Conservation (phyloP, 2,329 filamentous ascomycete genomes). For the Ambrosiella xylebori region DNA sequence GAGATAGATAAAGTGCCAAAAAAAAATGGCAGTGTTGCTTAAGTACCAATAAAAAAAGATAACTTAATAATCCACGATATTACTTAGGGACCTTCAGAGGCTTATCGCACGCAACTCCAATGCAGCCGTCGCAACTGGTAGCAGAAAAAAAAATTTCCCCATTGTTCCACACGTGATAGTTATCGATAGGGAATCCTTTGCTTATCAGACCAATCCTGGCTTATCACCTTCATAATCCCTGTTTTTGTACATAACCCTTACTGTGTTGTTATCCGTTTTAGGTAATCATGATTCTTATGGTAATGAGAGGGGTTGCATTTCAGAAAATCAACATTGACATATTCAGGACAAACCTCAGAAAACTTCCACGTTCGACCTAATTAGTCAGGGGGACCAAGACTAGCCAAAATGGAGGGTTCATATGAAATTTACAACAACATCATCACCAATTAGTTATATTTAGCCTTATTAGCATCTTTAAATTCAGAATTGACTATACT, state of each 20-base stretch:
- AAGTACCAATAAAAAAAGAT: not conserved
- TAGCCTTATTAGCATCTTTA: too few species aligned
- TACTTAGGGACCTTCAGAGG: not conserved
- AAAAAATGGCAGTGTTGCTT: not conserved
- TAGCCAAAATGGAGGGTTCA: too few species aligned
- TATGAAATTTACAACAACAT: too few species aligned
- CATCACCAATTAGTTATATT: too few species aligned
- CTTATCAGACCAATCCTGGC: conserved; percentile 9
- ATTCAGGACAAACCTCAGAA: too few species aligned
- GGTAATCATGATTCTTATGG: not conserved
- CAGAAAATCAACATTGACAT: too few species aligned
- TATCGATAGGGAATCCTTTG: conserved; percentile 8
- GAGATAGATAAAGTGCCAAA: not conserved
- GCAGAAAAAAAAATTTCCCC: conserved; percentile 13
- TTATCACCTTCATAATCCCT: conserved; percentile 9
- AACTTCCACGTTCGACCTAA: too few species aligned
- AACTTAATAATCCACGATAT: not conserved
- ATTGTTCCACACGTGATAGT: conserved; percentile 10
- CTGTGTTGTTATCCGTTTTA: not conserved
- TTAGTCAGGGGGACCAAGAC: too few species aligned
- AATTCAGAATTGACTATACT: too few species aligned
- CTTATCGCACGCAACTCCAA: not conserved
- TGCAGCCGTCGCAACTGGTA: not conserved
- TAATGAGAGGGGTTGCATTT: too few species aligned
- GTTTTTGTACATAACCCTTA: not conserved